Percentiles rank a stretch among this genome's conserved stretches.
Conservation (phyloP, 768 basidiomycete species). For the Pholiota microspora region DNA sequence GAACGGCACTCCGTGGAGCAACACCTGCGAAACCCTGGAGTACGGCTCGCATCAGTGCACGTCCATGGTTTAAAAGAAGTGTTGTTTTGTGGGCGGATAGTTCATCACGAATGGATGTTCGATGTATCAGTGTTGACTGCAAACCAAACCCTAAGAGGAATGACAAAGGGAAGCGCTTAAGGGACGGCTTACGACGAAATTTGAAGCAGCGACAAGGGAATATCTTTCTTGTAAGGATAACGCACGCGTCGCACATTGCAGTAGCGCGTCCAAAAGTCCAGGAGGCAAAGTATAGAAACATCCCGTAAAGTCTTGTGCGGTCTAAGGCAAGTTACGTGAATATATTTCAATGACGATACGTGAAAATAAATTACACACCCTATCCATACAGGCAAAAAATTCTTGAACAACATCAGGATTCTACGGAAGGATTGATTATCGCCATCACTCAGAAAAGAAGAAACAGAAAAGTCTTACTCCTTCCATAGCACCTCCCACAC, state of each 20-base stretch:
- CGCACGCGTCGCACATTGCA: slow-evolving; percentile 67
- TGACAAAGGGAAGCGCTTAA: background rate
- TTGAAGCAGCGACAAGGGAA: slow-evolving; percentile 77
- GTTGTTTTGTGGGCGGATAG: slow-evolving; percentile 47
- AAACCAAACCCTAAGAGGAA: background rate
- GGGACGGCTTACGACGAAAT: slow-evolving; percentile 65
- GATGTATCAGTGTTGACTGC: slow-evolving; percentile 64
- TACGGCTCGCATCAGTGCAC: slow-evolving; percentile 66
- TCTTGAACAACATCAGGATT: slow-evolving; percentile 91
- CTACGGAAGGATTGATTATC: slow-evolving; percentile 32
- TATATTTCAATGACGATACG: slow-evolving; percentile 19
- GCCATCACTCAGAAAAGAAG: background rate
- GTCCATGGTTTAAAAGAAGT: slow-evolving; percentile 54
- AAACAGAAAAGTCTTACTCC: slow-evolving; percentile 41
- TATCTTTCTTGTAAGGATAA: slow-evolving; percentile 81
- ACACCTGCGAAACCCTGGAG: slow-evolving; percentile 80
- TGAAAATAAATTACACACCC: slow-evolving; percentile 36
- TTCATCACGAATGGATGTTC: slow-evolving; percentile 62
- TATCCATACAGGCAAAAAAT: slow-evolving; percentile 82
- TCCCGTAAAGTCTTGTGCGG: slow-evolving; percentile 58
- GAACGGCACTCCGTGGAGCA: slow-evolving; percentile 79
- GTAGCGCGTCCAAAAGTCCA: slow-evolving; percentile 61
- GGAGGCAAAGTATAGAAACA: slow-evolving; percentile 63
- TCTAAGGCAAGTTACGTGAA: slow-evolving; percentile 20
- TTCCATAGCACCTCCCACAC: slow-evolving; percentile 65